A percentile compares a stretch with the other conserved stretches of the same genome.
These are phyloP conservation scores for Solanum raphanifolium DNA, from an alignment of 257 asterid genomes.

Conservation along the genomic window DNA sequence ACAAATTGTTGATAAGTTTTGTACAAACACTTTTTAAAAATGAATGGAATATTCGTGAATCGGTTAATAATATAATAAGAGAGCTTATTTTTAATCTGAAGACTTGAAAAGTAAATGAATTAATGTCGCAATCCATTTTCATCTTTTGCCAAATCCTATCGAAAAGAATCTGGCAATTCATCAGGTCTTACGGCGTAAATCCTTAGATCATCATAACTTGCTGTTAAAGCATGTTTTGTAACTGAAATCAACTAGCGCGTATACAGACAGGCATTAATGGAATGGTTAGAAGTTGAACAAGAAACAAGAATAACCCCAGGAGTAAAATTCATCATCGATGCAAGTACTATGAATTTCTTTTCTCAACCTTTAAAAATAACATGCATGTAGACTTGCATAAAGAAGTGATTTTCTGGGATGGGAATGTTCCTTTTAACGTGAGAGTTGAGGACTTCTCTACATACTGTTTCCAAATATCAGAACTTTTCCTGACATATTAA, in stretches of 20 bases:
- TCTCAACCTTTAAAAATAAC: background rate
- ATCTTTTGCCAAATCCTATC: background rate
- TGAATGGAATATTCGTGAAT: background rate
- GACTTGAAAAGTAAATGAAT: background rate
- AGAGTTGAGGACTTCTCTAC: background rate
- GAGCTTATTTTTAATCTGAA: background rate
- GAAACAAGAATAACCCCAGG: background rate
- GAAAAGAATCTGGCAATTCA: background rate
- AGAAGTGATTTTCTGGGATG: background rate
- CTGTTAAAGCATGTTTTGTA: background rate
- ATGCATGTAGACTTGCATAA: background rate
- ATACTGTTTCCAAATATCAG: background rate
- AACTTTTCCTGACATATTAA: background rate
- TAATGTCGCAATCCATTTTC: background rate
- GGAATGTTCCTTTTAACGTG: background rate
- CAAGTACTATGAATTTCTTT: background rate
- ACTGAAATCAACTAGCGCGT: background rate
- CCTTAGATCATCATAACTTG: background rate
- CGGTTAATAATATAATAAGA: background rate
- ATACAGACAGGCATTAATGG: background rate
- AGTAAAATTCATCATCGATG: background rate
- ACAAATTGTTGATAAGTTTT: background rate
- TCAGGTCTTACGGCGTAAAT: background rate
- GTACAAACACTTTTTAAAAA: background rate
- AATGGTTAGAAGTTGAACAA: background rate